These are phyloP conservation scores for Zymoseptoria crescenta DNA, from an alignment of 2,329 filamentous ascomycete species.

Conservation along the genomic window DNA sequence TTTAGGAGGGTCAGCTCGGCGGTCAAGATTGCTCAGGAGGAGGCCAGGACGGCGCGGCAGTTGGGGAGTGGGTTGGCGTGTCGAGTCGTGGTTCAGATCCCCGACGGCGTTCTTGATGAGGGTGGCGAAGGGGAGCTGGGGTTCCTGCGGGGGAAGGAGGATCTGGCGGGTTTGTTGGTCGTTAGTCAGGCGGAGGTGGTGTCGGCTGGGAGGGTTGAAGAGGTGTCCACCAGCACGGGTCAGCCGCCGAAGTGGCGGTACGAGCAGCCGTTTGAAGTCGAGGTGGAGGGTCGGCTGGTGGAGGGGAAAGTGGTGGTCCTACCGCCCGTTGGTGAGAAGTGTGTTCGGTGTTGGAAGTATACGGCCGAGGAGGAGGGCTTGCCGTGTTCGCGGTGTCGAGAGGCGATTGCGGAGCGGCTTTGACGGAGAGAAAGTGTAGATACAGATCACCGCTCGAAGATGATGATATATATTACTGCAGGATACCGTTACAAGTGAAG, in stretches of 20 bases:
- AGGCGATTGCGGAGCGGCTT: slow-evolving; percentile 44
- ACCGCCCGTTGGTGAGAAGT: slow-evolving; percentile 57
- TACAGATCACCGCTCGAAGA: too few relatives aligned
- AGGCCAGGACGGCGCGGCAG: slow-evolving; percentile 60
- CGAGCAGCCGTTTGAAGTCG: slow-evolving; percentile 34
- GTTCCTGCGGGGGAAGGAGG: slow-evolving; percentile 16
- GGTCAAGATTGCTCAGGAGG: slow-evolving; percentile 69
- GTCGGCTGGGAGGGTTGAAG: slow-evolving; percentile 3
- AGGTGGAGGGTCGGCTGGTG: slow-evolving; percentile 11
- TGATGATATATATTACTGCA: too few relatives aligned
- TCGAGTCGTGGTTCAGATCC: slow-evolving; percentile 50
- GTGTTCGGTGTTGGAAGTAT: slow-evolving; percentile 83
- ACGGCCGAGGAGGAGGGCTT: slow-evolving; percentile 54
- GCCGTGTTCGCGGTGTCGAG: slow-evolving; percentile 67
- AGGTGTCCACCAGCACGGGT: too few relatives aligned
- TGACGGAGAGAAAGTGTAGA: too few relatives aligned
- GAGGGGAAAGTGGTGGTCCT: slow-evolving; percentile 24
- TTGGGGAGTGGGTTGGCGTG: slow-evolving; percentile 77
- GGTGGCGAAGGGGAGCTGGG: slow-evolving; percentile 1
- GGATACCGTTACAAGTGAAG: too few relatives aligned
- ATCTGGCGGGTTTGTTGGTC: slow-evolving; percentile 37
- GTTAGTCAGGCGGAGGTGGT: slow-evolving; percentile 32
- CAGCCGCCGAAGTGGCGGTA: slow-evolving; percentile 38
- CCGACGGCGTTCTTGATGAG: slow-evolving; percentile 4
- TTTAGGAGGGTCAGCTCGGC: slow-evolving; percentile 50